Percentiles rank a stretch among this genome's conserved stretches.
These are phyloP conservation scores for Hymenoscyphus occultus DNA, from an alignment of 2,329 filamentous ascomycete species.

Conservation along the genomic window DNA sequence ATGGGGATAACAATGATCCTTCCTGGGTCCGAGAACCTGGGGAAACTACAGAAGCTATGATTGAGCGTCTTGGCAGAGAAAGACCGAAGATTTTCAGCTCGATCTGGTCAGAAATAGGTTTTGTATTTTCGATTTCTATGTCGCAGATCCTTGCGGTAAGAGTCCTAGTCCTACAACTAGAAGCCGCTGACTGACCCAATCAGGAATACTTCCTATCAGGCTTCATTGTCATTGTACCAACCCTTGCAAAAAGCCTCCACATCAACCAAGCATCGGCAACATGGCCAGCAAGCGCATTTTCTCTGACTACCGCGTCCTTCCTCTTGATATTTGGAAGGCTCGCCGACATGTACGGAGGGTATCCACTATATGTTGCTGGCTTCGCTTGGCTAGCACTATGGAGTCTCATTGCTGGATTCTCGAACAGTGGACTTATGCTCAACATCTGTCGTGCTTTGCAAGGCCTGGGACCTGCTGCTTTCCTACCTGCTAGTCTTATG, in stretches of 20 bases:
- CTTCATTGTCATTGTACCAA: conserved; percentile 70
- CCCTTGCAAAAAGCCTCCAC: conserved; percentile 56
- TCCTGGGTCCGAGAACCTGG: conserved; percentile 30
- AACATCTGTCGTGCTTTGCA: conserved; percentile 72
- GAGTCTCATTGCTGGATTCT: conserved; percentile 69
- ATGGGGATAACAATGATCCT: conserved; percentile 16
- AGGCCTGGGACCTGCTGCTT: conserved; percentile 70
- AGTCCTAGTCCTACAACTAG: not conserved
- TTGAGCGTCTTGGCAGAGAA: conserved; percentile 57
- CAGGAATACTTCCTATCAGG: conserved; percentile 70
- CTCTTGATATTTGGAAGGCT: conserved; percentile 63
- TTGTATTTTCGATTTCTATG: conserved; percentile 58
- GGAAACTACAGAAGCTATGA: conserved; percentile 28
- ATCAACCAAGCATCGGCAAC: conserved; percentile 60
- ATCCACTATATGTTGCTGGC: conserved; percentile 57
- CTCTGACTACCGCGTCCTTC: conserved; percentile 52
- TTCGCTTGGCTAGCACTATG: conserved; percentile 65
- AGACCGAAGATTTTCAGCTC: conserved; percentile 52
- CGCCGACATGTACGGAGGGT: conserved; percentile 62
- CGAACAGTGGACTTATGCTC: conserved; percentile 64
- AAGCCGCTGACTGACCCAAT: conserved; percentile 12
- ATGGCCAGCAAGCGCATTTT: conserved; percentile 63
- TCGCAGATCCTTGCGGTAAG: conserved; percentile 54
- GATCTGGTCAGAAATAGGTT: conserved; percentile 53
- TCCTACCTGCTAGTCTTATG: conserved; percentile 66